Conservation (phyloP, 768 basidiomycete genomes). For the Tulasnella sp. region DNA sequence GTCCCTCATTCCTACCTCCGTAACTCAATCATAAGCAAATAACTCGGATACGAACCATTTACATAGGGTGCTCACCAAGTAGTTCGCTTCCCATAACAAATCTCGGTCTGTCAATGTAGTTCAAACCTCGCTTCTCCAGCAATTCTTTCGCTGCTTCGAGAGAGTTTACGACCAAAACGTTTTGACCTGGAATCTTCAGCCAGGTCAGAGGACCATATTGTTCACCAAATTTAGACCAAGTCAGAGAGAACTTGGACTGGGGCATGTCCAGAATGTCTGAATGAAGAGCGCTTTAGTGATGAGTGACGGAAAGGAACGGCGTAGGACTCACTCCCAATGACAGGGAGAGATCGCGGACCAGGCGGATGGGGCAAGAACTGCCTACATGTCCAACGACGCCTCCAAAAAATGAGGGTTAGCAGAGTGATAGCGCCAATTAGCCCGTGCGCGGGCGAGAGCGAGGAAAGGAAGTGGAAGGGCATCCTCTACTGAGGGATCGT, state of each 20-base stretch:
- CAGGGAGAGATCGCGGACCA: neutral
- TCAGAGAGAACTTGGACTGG: neutral
- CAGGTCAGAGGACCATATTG: slow-evolving; percentile 14
- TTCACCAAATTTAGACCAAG: neutral
- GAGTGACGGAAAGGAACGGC: neutral
- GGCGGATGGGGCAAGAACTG: neutral
- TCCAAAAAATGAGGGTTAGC: neutral
- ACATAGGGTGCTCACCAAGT: neutral
- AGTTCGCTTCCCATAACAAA: neutral
- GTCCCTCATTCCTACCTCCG: neutral
- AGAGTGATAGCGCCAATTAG: neutral
- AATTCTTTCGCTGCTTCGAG: neutral
- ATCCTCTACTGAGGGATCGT: neutral
- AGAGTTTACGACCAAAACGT: neutral
- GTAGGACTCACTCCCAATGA: neutral
- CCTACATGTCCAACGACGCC: neutral
- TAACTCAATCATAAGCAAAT: neutral
- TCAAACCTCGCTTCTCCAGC: neutral
- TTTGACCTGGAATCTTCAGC: slow-evolving; percentile 2
- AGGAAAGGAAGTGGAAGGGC: neutral
- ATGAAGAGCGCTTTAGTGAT: neutral
- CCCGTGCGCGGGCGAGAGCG: neutral
- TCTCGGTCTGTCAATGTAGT: neutral
- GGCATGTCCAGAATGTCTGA: slow-evolving; percentile 14
- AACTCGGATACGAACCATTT: neutral